Evolutionary conservation across 192 early-diverging fungal species (phyloP), one percentile per base, ranked within the genome.

Genomic region (Podila verticillata): DNA sequence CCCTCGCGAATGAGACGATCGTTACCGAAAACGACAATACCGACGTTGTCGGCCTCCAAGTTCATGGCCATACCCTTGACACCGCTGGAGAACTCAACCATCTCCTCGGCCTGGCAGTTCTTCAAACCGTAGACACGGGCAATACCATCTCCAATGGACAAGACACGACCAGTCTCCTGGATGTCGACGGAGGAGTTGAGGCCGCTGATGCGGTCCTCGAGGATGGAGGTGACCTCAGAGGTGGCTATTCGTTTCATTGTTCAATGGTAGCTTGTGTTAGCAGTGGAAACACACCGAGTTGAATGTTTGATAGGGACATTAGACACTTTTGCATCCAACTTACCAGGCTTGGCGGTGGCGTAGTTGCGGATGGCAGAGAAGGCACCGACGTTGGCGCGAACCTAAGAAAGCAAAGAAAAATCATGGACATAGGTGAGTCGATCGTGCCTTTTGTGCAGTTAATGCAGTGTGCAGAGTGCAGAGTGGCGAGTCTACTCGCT

Each of bases 11-110:
- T 98, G 78, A 96, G 91, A 93, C 97, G 95, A 89, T 99, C 98
- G 93, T 98, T 99, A 93, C 97, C 97, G 84, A 99, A 98, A 36
- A 99, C 96, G 89, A 99, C 98, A 89, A 99, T 94, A 98, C 98
- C 98, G 86, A 99, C 98, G 87, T 99, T 98, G 89, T 99, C 98
- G 47, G 97, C 89, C 86, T 99, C 98, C 91, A 99, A 93, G 91
- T 99, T 99, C 74, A 99, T 93, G 62, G 98, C 96, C 96, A 97
- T 97, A 84, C 98, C 98, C 96, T 95, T 95, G 67, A 99, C 86
- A 85, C 98, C 98, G 86, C 95, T 97, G 81, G 96, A 98, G 91
- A 99, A 99, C 82, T 99, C 98, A 86, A 99, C 97, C 95, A 97
- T 97, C 89, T 97, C 96, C 87, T 99, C 97, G 79, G 97, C 95